Conservation (phyloP, 2,329 filamentous ascomycete genomes). For the Trichothecium roseum region DNA sequence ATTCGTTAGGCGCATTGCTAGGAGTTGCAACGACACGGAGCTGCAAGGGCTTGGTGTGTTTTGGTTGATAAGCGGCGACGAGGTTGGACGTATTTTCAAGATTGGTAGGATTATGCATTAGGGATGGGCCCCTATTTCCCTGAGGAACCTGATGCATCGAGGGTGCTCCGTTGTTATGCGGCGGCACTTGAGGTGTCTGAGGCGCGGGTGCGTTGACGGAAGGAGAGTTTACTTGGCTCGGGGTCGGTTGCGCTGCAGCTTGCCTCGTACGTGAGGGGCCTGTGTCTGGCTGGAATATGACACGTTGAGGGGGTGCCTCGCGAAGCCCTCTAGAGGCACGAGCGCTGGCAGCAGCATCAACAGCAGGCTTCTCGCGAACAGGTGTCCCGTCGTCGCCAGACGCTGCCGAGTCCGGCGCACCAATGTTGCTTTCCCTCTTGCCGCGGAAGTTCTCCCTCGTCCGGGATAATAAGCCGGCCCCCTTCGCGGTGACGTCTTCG, state of each 20-base stretch:
- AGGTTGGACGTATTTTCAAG: constrained; percentile 47
- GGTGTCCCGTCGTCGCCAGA: constrained; percentile 52
- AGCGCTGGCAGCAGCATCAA: constrained; percentile 42
- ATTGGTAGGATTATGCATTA: constrained; percentile 41
- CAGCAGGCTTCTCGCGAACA: constrained; percentile 38
- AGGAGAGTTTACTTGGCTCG: constrained; percentile 3
- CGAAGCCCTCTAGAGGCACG: constrained; percentile 57
- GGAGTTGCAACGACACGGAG: constrained; percentile 68
- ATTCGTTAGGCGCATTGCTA: constrained; percentile 60
- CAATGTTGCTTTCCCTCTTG: constrained; percentile 37
- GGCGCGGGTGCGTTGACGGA: constrained; percentile 3
- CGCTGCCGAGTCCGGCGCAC: constrained; percentile 44
- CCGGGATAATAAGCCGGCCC: constrained; percentile 66
- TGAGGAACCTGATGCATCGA: constrained; percentile 22
- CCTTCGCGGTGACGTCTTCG: constrained; percentile 78
- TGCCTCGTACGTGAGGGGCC: constrained; percentile 46
- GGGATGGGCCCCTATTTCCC: constrained; percentile 29
- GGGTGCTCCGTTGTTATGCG: constrained; percentile 1
- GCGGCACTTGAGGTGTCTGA: constrained; percentile 18
- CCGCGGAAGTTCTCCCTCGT: constrained; percentile 65
- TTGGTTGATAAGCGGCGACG: constrained; percentile 62
- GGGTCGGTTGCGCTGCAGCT: constrained; percentile 2
- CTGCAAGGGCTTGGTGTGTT: constrained; percentile 47
- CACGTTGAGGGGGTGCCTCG: constrained; percentile 74
- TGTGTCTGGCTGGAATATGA: constrained; percentile 77